A percentile compares a stretch with the other conserved stretches of the same genome.
Conservation (phyloP, 441 rosid genomes). For the Capsella rubella region DNA sequence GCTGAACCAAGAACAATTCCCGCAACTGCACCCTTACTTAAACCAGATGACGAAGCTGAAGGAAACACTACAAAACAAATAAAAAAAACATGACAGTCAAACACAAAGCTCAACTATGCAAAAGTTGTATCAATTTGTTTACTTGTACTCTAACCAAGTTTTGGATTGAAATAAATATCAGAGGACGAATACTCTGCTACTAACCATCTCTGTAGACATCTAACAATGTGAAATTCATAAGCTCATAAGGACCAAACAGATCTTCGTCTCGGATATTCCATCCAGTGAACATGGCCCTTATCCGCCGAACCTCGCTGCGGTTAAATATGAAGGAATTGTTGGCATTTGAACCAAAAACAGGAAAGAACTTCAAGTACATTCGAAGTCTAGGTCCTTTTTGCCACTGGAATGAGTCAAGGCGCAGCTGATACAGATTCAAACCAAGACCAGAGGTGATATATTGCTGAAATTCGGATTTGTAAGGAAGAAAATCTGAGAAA, state of each 20-base stretch:
- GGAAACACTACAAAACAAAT: conserved; percentile 49
- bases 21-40: conserved; percentile 68
- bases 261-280: conserved; percentile 76
- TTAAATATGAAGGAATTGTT: conserved; percentile 58
- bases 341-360: conserved; percentile 50
- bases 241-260: conserved; percentile 94
- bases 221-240: conserved; percentile 67
- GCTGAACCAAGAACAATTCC: conserved; percentile 76
- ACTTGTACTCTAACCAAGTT: conserved; percentile 20
- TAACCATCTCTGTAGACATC: conserved; percentile 70
- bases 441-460: conserved; percentile 65
- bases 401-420: conserved; percentile 62
- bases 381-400: conserved; percentile 76
- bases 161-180: conserved; percentile 23
- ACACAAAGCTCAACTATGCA: conserved; percentile 11
- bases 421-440: conserved; percentile 62
- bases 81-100: conserved; percentile 19
- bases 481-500: conserved; percentile 65
- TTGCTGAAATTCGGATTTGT: conserved; percentile 50
- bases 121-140: conserved; percentile 7
- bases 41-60: conserved; percentile 46
- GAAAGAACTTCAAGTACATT: conserved; percentile 79
- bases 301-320: conserved; percentile 65
- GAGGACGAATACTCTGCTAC: conserved; percentile 47
- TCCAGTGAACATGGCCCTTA: conserved; percentile 69